phyloP scores from a whole-genome alignment of 352 stramenopile genomes.

The Phytophthora citricola region DNA sequence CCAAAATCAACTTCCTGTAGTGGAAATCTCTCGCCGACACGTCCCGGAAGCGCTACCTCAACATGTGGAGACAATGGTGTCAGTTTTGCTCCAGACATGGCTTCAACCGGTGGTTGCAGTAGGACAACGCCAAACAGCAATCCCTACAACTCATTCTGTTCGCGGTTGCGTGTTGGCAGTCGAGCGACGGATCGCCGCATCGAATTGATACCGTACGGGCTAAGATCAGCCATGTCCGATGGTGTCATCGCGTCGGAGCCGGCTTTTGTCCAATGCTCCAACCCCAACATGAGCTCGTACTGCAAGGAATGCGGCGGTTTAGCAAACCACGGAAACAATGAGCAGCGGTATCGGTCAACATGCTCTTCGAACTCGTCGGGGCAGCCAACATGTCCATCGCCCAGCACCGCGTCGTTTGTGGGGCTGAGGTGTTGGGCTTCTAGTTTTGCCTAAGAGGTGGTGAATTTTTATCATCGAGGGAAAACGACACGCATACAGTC shows the following conservation, averaged over 20 bases:
- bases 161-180: background rate
- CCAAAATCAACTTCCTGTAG: background rate
- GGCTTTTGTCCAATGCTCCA: constrained; percentile 9
- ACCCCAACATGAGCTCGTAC: constrained; percentile 9
- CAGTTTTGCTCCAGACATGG: background rate
- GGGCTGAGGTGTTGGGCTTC: constrained; percentile 18
- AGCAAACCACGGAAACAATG: background rate
- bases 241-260: background rate
- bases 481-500: constrained; percentile 11
- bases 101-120: background rate
- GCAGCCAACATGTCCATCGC: constrained; percentile 12
- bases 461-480: constrained; percentile 6
- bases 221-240: constrained; percentile 17
- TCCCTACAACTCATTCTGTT: constrained; percentile 18
- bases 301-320: constrained; percentile 15
- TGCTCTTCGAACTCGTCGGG: background rate
- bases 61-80: constrained; percentile 14
- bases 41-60: constrained; percentile 6
- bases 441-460: constrained; percentile 14
- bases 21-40: constrained; percentile 18
- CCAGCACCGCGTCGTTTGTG: constrained; percentile 25
- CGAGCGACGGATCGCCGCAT: no score
- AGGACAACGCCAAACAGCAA: background rate
- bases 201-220: constrained; percentile 21
- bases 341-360: constrained; percentile 6